These are phyloP conservation scores for Rhodocollybia butyracea DNA, from an alignment of 768 basidiomycete genomes.

Conservation along the genomic window DNA sequence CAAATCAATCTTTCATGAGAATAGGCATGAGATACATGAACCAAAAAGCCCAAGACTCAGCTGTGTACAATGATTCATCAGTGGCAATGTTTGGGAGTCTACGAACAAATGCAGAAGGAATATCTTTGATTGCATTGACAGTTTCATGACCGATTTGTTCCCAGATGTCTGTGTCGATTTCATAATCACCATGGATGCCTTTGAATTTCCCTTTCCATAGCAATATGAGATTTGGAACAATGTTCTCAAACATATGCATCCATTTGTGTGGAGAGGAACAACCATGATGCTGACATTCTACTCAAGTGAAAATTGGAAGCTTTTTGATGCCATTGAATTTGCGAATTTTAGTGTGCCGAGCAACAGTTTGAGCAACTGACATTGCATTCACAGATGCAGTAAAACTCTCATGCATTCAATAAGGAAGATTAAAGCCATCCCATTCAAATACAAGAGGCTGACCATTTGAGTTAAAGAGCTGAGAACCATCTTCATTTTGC, in stretches of 20 bases:
- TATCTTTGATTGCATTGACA: conserved; percentile 22
- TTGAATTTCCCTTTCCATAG: conserved; percentile 18
- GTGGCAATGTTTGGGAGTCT: conserved; percentile 29
- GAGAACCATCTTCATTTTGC: neutral
- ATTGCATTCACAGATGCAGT: neutral
- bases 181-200: conserved; percentile 9
- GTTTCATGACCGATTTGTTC: conserved; percentile 12
- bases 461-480: conserved; percentile 9
- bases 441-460: neutral
- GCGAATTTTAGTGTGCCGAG: neutral
- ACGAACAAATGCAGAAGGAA: conserved; percentile 35
- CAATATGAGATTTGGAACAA: conserved; percentile 12
- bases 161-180: conserved; percentile 1
- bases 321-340: conserved; percentile 7
- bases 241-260: conserved; percentile 17
- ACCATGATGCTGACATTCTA: conserved; percentile 9
- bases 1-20: conserved; percentile 31
- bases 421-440: neutral
- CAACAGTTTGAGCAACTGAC: neutral
- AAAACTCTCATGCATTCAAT: neutral
- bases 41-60: conserved; percentile 40
- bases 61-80: conserved; percentile 24
- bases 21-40: conserved; percentile 34
- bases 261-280: conserved; percentile 12
- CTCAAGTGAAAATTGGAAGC: conserved; percentile 6